Conservation (phyloP, 2,329 filamentous ascomycete genomes). For the Penicillium occitanis region DNA sequence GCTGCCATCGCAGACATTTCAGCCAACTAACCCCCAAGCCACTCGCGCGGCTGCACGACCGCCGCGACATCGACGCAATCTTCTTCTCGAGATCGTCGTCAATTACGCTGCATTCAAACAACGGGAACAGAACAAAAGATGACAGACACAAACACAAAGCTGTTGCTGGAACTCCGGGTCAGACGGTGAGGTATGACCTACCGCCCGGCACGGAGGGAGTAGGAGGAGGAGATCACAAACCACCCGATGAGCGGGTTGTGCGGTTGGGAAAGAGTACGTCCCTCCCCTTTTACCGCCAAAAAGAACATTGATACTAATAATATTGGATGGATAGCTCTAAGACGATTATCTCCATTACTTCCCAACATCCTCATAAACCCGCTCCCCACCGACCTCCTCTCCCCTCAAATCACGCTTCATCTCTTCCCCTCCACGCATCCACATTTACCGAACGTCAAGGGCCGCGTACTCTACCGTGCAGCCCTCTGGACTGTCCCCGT, state of each 20-base stretch:
- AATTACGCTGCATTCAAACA: constrained; percentile 24
- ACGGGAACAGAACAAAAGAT: background rate
- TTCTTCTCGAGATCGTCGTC: constrained; percentile 15
- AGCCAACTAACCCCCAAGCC: constrained; percentile 15
- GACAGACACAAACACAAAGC: background rate
- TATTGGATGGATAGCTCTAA: constrained; percentile 49
- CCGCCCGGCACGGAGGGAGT: background rate
- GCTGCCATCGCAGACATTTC: constrained; percentile 15
- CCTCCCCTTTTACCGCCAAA: background rate
- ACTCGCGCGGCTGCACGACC: constrained; percentile 15
- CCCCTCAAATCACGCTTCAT: constrained; percentile 61
- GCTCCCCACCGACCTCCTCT: constrained; percentile 62
- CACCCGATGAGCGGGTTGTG: constrained; percentile 59
- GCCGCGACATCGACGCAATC: constrained; percentile 8
- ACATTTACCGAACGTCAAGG: constrained; percentile 84
- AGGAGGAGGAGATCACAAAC: constrained; percentile 43
- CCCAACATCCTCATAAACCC: constrained; percentile 62
- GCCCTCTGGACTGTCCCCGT: constrained; percentile 95
- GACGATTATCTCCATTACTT: constrained; percentile 61
- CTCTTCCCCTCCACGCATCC: constrained; percentile 62
- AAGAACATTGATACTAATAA: constrained; percentile 11
- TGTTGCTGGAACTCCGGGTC: background rate
- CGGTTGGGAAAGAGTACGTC: constrained; percentile 62
- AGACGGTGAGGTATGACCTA: background rate
- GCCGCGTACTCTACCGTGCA: constrained; percentile 84